Evolutionary conservation across 2,329 filamentous ascomycete genomes (phyloP).

Genomic region (Akanthomyces muscarius): DNA sequence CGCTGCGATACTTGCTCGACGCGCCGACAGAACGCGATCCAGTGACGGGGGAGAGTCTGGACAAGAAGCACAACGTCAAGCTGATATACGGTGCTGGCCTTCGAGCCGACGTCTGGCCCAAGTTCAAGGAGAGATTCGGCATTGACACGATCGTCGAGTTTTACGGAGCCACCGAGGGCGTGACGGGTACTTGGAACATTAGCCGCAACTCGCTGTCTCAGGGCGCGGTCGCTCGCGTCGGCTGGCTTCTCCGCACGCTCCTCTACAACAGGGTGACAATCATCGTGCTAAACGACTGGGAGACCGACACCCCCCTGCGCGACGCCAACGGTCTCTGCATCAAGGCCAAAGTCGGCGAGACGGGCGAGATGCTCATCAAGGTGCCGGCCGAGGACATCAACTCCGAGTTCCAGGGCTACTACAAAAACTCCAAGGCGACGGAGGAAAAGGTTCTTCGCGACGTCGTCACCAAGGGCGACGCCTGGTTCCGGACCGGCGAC

Average conservation of each 20-base stretch:
- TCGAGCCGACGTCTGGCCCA: conserved; percentile 79
- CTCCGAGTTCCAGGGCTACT: conserved; percentile 76
- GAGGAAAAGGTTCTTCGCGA: conserved; percentile 68
- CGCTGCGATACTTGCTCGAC: conserved; percentile 74
- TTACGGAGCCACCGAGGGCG: conserved; percentile 74
- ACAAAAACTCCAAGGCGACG: conserved; percentile 68
- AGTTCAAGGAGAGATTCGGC: conserved; percentile 75
- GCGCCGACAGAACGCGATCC: conserved; percentile 60
- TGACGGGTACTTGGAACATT: conserved; percentile 66
- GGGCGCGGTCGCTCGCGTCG: conserved; percentile 73
- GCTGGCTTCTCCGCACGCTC: conserved; percentile 55
- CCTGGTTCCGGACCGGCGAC: conserved; percentile 80
- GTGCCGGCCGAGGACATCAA: conserved; percentile 58
- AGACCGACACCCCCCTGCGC: neutral
- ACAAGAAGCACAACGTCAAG: conserved; percentile 67
- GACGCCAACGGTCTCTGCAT: conserved; percentile 66
- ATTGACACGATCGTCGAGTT: conserved; percentile 73
- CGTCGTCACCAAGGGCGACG: conserved; percentile 71
- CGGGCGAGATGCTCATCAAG: conserved; percentile 72
- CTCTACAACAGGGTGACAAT: conserved; percentile 51
- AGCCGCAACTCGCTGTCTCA: conserved; percentile 67
- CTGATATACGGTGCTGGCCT: conserved; percentile 80
- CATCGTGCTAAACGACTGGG: conserved; percentile 57
- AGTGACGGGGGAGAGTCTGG: conserved; percentile 62
- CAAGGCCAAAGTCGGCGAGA: conserved; percentile 46